A percentile compares a stretch with the other conserved stretches of the same genome.
These are phyloP conservation scores for Corylus americana DNA, from an alignment of 306 rosid species.

Conservation along the genomic window DNA sequence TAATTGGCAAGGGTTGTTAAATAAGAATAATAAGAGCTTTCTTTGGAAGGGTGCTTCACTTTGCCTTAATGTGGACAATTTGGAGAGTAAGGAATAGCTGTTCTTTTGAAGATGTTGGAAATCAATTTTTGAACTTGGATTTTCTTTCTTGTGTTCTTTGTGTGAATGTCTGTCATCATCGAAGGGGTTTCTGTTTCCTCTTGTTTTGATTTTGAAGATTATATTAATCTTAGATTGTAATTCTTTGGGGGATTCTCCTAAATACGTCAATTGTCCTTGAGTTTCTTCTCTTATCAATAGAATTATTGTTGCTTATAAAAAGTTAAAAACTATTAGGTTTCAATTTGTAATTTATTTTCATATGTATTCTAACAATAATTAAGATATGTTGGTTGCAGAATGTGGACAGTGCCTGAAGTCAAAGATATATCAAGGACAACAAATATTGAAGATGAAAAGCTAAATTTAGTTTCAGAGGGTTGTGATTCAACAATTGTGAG, in stretches of 20 bases:
- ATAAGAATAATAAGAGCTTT: not conserved
- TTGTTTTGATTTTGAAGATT: not conserved
- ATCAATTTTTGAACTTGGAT: not conserved
- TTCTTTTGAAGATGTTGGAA: not conserved
- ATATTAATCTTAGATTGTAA: not conserved
- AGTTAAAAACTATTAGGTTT: not conserved
- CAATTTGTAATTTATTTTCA: not conserved
- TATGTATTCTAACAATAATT: constrained; percentile 9
- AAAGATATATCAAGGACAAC: constrained; percentile 36
- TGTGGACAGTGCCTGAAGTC: constrained; percentile 51
- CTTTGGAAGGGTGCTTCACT: not conserved
- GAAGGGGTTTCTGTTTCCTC: not conserved
- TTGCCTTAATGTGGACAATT: not conserved
- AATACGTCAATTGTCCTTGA: not conserved
- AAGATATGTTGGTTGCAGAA: constrained; percentile 29
- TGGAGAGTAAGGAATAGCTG: not conserved
- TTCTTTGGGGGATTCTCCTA: not conserved
- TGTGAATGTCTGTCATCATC: not conserved
- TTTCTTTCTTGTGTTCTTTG: not conserved
- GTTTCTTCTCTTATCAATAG: not conserved
- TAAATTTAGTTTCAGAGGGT: constrained; percentile 37
- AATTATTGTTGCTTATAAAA: not conserved
- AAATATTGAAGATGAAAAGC: constrained; percentile 31
- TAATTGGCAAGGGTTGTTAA: not conserved
- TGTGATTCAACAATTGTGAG: constrained; percentile 46